A percentile compares a stretch with the other conserved stretches of the same genome.
Evolutionary conservation across 495 filamentous ascomycete genomes (phyloP).

Genomic region (Collariella sp.): DNA sequence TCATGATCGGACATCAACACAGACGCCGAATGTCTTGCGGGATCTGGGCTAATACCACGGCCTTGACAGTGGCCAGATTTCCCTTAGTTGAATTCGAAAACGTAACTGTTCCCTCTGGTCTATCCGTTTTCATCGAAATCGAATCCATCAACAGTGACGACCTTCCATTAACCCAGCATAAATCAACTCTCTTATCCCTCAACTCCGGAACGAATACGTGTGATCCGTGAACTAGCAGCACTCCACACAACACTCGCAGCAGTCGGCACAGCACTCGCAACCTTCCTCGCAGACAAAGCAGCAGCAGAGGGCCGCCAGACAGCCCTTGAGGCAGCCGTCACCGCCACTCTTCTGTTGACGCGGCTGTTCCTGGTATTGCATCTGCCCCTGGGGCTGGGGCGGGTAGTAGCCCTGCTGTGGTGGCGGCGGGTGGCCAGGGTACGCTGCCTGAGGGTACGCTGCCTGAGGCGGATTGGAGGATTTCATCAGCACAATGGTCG

Average conservation of each 20-base stretch:
- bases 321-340: slow-evolving; percentile 54
- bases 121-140: too few relatives aligned
- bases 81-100: too few relatives aligned
- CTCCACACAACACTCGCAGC: slow-evolving; percentile 55
- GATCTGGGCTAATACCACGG: too few relatives aligned
- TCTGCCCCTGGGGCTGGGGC: slow-evolving; percentile 23
- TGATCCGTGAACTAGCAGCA: too few relatives aligned
- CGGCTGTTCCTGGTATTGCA: slow-evolving; percentile 53
- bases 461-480: too few relatives aligned
- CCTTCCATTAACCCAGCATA: neutral
- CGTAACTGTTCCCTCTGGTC: too few relatives aligned
- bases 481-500: neutral
- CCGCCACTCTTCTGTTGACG: slow-evolving; percentile 43
- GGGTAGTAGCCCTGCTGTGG: slow-evolving; percentile 25
- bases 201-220: too few relatives aligned
- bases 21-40: too few relatives aligned
- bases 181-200: neutral
- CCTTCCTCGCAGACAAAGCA: slow-evolving; percentile 72
- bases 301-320: slow-evolving; percentile 64
- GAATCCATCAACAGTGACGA: neutral
- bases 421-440: slow-evolving; percentile 5
- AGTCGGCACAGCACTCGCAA: slow-evolving; percentile 69
- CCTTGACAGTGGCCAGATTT: too few relatives aligned
- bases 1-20: too few relatives aligned
- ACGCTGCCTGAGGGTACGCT: too few relatives aligned